Conservation (phyloP, 1,284 basidiomycete genomes). For the Hortiboletus rubellus region DNA sequence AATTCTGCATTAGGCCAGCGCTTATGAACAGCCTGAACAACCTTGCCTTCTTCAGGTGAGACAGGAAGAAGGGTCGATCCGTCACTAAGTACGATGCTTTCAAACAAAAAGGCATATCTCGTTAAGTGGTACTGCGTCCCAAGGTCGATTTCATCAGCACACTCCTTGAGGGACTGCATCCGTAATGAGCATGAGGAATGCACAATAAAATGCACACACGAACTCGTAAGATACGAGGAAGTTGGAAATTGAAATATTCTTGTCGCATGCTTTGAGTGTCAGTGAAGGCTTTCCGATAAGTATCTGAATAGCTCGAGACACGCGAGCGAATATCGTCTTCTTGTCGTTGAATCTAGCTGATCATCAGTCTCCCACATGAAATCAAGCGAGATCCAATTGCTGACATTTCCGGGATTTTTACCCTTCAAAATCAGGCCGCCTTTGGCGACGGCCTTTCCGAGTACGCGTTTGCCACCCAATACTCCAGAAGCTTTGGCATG, state of each 20-base stretch:
- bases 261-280: slow-evolving; percentile 90
- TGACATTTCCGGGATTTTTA: slow-evolving; percentile 87
- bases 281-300: slow-evolving; percentile 88
- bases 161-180: slow-evolving; percentile 87
- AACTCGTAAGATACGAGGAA: slow-evolving; percentile 91
- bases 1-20: slow-evolving; percentile 9
- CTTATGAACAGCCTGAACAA: slow-evolving; percentile 5
- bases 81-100: slow-evolving; percentile 87
- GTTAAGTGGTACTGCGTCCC: slow-evolving; percentile 97
- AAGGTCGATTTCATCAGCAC: slow-evolving; percentile 93
- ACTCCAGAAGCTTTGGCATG: slow-evolving; percentile 56
- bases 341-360: slow-evolving; percentile 78
- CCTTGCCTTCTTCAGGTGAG: slow-evolving; percentile 57
- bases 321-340: slow-evolving; percentile 91
- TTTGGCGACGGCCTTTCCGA: slow-evolving; percentile 89
- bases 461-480: slow-evolving; percentile 69
- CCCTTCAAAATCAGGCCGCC: slow-evolving; percentile 90
- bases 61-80: slow-evolving; percentile 80
- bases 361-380: slow-evolving; percentile 6
- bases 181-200: slow-evolving; percentile 14
- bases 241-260: slow-evolving; percentile 97
- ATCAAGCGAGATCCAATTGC: slow-evolving; percentile 26
- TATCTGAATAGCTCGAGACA: slow-evolving; percentile 85
- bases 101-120: slow-evolving; percentile 92
- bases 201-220: slow-evolving; percentile 33